phyloP scores from a whole-genome alignment of 805 yeast genomes.

The Kazachstania africana region DNA sequence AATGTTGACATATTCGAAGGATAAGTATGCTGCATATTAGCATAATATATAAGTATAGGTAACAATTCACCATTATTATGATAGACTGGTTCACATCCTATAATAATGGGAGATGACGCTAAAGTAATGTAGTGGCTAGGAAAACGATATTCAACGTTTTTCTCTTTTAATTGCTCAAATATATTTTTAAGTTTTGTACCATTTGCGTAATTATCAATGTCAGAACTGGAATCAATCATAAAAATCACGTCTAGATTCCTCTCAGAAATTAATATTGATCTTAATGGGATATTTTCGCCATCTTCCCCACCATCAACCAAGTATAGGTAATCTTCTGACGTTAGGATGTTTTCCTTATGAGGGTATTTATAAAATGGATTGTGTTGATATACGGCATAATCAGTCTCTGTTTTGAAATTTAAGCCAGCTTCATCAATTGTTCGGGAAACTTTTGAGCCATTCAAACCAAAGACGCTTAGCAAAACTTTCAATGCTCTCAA shows the following conservation, averaged over 20 bases:
- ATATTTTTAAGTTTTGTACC: constrained; percentile 40
- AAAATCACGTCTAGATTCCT: constrained; percentile 53
- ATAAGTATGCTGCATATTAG: constrained; percentile 33
- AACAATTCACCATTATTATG: constrained; percentile 12
- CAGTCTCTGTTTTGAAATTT: constrained; percentile 18
- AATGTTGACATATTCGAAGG: constrained; percentile 49
- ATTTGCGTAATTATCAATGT: constrained; percentile 43
- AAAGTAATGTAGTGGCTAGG: constrained; percentile 8
- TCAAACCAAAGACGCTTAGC: constrained; percentile 18
- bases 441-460: not conserved
- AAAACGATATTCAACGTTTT: constrained; percentile 4
- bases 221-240: constrained; percentile 50
- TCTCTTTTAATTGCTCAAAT: constrained; percentile 10
- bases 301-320: constrained; percentile 78
- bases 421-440: not conserved
- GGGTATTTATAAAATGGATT: constrained; percentile 42
- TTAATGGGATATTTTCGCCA: constrained; percentile 56
- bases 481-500: constrained; percentile 26
- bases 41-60: constrained; percentile 43
- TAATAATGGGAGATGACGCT: constrained; percentile 48
- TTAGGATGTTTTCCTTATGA: constrained; percentile 13
- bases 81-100: constrained; percentile 52
- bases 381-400: constrained; percentile 49
- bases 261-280: constrained; percentile 51
- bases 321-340: constrained; percentile 25